Evolutionary conservation across 768 basidiomycete species (phyloP), one percentile per base, ranked within the genome.

Genomic region (Neoboletus brunneissimus): DNA sequence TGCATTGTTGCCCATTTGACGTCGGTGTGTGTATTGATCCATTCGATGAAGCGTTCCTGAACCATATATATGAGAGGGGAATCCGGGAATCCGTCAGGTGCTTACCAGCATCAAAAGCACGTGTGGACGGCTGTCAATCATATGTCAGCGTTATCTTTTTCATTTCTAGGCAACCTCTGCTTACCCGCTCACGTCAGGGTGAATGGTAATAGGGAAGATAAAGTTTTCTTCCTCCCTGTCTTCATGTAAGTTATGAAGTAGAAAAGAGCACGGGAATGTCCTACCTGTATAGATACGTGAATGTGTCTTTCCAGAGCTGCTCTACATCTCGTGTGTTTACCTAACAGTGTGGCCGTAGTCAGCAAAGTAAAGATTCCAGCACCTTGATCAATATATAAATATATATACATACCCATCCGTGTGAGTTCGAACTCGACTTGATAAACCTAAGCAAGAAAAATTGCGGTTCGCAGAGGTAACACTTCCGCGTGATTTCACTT

Each of bases 201-300:
- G 89, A 40, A 91, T 87, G 2, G 88, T 89, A 55, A 90, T 80
- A 0, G 87, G 87, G 62, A 88, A 86, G n/a, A 85, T 78, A 55
- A 87, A 85, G 66, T 81, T 77, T 60, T 82, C 79, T 68, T 86
- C 81, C 58, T 85, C 84, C 44, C 83, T 82, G 53, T 27, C 41
- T 60, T 37, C 48, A 57, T 52, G 23, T 59, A n/a, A 48, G 22
- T n/a, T 43, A 16, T 31, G 23, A 32, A 16, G 32, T 18, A 47
- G 18, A 11, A 44, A 29, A 27, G n/a, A 27, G 42, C 13, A 43
- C 12, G 12, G 27, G 16, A 31, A 31, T 29, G 11, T 40, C 34
- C 63, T 58, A 81, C 84, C 81, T 73, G 67, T 88, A 88, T 48
- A 79, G 80, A 64, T 89, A 89, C 2, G 81, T 78, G 67, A 88